Evolutionary conservation across 495 filamentous ascomycete genomes (phyloP).

Genomic region (Diplogelasinospora grovesii): DNA sequence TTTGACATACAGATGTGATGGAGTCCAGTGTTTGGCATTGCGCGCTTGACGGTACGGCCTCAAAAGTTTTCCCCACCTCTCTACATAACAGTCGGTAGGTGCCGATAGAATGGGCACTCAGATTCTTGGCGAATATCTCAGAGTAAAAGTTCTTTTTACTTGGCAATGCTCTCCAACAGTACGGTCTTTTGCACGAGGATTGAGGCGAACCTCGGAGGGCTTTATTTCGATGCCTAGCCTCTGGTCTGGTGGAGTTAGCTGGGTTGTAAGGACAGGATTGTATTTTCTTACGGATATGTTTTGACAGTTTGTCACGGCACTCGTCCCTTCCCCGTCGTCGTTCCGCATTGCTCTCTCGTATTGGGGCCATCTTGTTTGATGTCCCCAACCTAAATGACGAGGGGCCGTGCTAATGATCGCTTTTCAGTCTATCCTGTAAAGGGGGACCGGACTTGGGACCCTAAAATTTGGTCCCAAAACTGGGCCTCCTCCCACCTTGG

Average conservation of each 20-base stretch:
- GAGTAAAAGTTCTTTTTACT: neutral
- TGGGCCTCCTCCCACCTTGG: too few relatives aligned
- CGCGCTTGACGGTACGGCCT: neutral
- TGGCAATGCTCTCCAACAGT: neutral
- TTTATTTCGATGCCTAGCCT: neutral
- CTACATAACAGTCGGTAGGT: neutral
- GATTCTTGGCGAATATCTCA: neutral
- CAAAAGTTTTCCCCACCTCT: neutral
- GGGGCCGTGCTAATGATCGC: too few relatives aligned
- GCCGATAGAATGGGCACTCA: neutral
- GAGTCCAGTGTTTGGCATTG: neutral
- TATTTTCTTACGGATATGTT: neutral
- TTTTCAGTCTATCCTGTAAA: too few relatives aligned
- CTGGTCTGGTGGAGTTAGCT: neutral
- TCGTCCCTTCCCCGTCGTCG: neutral
- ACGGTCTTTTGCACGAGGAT: neutral
- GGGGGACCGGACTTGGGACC: too few relatives aligned
- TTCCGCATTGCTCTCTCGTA: neutral
- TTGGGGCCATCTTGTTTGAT: slow-evolving; percentile 1
- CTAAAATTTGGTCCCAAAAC: too few relatives aligned
- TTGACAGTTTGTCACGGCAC: slow-evolving; percentile 1
- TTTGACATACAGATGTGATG: slow-evolving; percentile 2
- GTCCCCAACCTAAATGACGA: too few relatives aligned
- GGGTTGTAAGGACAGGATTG: neutral
- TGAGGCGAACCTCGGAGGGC: neutral